Evolutionary conservation across 371 early-diverging fungal species (phyloP), one percentile per base, ranked within the genome.

Genomic region (Mortierella sp.): DNA sequence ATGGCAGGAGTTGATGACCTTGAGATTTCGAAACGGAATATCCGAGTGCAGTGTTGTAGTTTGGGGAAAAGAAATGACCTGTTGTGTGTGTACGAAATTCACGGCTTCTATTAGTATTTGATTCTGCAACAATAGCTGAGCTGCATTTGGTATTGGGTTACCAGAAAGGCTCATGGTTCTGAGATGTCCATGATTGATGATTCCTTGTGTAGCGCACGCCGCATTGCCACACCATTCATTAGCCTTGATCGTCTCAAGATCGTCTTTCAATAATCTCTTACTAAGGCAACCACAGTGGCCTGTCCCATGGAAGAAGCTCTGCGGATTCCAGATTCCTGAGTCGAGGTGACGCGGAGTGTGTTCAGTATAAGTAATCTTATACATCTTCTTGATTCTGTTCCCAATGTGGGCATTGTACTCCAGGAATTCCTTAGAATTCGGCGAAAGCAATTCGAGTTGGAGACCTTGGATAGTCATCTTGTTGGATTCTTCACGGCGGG

Each of bases 221-320:
- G 12, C 2, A 13, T 12, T 47, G 0, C 47, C 58, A 13, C 58
- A 66, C 58, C 66, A 66, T 15, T 66, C 47, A 9, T 12, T 19
- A 3, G 47, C 17, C 6, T 40, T 34, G 55, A 64, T 64, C 42
- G n/a, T 55, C n/a, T 7, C 6, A 12, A 43, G 29, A 3, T 29
- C 22, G 5, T 0, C 29, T 0, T 23, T 19, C 5, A 1, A 12
- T 7, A 23, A n/a, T 1, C 66, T 57, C 3, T 12, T 32, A 22
- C 1, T 15, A 2, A 67, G 31, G n/a, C 68, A 67, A 6, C 59
- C 60, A 10, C 68, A 67, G 13, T 67, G 68, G 0, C 55, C 61
- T 12, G 63, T 63, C 2, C 70, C 70, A 28, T 69, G 70, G 58
- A 29, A 63, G 9, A 12, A 69, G 2, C 35, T 9, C n/a, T 32